Evolutionary conservation across 768 basidiomycete species (phyloP).

Genomic region (Calvatia gigantea): DNA sequence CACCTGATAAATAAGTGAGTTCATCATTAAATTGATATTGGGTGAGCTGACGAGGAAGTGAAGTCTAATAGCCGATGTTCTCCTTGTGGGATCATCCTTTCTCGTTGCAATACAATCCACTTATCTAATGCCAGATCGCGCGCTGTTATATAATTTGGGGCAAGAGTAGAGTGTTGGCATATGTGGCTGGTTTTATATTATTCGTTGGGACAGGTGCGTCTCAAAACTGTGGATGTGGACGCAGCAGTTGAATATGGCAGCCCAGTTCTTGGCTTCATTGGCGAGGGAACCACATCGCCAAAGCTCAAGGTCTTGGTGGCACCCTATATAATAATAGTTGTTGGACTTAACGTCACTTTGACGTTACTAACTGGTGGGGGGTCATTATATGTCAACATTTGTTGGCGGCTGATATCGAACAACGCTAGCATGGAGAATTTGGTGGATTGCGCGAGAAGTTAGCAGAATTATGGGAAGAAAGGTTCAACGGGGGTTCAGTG

Average conservation of each 20-base stretch:
- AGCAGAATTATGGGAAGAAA: conserved; percentile 19
- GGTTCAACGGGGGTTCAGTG: conserved; percentile 21
- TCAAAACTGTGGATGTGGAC: neutral
- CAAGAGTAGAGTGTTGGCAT: conserved; percentile 22
- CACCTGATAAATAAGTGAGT: conserved; percentile 37
- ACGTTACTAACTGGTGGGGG: conserved; percentile 31
- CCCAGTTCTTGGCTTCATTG: conserved; percentile 20
- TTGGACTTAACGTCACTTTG: conserved; percentile 31
- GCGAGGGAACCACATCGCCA: conserved; percentile 14
- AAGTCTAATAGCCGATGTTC: conserved; percentile 14
- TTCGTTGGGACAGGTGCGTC: conserved; percentile 29
- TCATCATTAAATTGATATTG: neutral
- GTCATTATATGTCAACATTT: neutral
- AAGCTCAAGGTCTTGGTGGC: conserved; percentile 14
- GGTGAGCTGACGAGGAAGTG: neutral
- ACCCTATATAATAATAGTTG: conserved; percentile 29
- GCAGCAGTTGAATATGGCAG: neutral
- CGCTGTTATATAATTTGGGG: conserved; percentile 38
- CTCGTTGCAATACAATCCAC: too few relatives aligned
- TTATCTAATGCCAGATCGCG: conserved; percentile 18
- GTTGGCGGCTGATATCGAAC: neutral
- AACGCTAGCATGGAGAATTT: conserved; percentile 24
- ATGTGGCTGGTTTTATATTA: conserved; percentile 27
- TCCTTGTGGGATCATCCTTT: conserved; percentile 13
- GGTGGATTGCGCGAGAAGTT: conserved; percentile 26